Conservation (phyloP, 257 asterid genomes). For the Nyctanthes arbortristis region DNA sequence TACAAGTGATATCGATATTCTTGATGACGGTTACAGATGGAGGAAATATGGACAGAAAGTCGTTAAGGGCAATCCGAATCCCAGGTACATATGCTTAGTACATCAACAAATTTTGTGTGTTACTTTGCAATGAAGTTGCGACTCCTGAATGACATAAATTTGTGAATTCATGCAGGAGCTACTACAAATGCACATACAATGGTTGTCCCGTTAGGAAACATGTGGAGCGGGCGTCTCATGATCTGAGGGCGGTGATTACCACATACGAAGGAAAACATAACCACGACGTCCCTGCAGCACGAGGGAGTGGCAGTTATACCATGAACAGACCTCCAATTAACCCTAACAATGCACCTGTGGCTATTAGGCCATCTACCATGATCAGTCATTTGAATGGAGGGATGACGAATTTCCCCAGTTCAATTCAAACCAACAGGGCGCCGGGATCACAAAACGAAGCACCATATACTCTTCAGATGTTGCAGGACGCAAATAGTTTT, state of each 20-base stretch:
- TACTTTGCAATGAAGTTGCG: too few species aligned
- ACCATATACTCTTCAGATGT: constrained; percentile 78
- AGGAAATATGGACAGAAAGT: constrained; percentile 96
- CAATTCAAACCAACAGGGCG: constrained; percentile 37
- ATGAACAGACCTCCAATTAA: constrained; percentile 42
- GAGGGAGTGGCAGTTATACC: constrained; percentile 64
- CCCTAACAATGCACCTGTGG: constrained; percentile 27
- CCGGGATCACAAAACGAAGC: constrained; percentile 45
- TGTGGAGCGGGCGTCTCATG: constrained; percentile 89
- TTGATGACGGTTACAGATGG: constrained; percentile 96
- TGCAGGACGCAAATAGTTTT: constrained; percentile 46
- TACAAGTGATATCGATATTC: constrained; percentile 93
- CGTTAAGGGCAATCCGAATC: constrained; percentile 93
- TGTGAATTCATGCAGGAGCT: constrained; percentile 60
- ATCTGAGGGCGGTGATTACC: constrained; percentile 78
- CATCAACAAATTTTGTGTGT: neutral
- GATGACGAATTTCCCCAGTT: constrained; percentile 32
- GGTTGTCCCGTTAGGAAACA: constrained; percentile 93
- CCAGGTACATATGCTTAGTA: constrained; percentile 52
- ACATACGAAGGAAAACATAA: constrained; percentile 92
- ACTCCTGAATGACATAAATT: neutral
- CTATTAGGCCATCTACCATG: constrained; percentile 51
- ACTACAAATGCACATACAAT: constrained; percentile 82
- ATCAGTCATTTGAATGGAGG: constrained; percentile 32
- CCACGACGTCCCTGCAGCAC: constrained; percentile 93